A percentile compares a stretch with the other conserved stretches of the same genome.
phyloP scores from a whole-genome alignment of 1,139 yeast species.

The Pneumocystis carinii region DNA sequence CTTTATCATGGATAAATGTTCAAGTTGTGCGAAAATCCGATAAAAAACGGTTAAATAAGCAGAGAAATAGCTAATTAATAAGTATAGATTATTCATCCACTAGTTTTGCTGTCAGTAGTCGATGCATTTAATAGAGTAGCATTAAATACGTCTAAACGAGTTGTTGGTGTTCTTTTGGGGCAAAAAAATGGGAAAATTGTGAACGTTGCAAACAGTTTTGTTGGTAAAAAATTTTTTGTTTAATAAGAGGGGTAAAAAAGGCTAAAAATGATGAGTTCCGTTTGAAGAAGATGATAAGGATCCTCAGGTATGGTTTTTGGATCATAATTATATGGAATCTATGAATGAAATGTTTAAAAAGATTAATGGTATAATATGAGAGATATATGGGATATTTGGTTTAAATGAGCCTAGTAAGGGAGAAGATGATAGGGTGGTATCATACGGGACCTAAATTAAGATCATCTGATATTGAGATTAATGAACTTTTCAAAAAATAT shows the following conservation, averaged over 20 bases:
- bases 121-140: slow-evolving; percentile 88
- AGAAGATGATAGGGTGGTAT: slow-evolving; percentile 93
- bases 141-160: slow-evolving; percentile 48
- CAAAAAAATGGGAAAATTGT: slow-evolving; percentile 35
- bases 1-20: slow-evolving; percentile 27
- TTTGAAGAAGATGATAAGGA: slow-evolving; percentile 93
- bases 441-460: slow-evolving; percentile 92
- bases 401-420: slow-evolving; percentile 37
- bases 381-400: neutral
- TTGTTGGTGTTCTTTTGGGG: slow-evolving; percentile 87
- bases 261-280: slow-evolving; percentile 47
- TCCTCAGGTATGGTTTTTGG: slow-evolving; percentile 92
- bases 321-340: slow-evolving; percentile 86
- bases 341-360: slow-evolving; percentile 98
- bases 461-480: slow-evolving; percentile 78
- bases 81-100: slow-evolving; percentile 59
- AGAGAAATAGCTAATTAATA: neutral
- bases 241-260: slow-evolving; percentile 13
- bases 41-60: neutral
- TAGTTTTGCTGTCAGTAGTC: slow-evolving; percentile 82
- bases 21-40: slow-evolving; percentile 34
- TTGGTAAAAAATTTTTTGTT: slow-evolving; percentile 15
- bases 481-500: slow-evolving; percentile 75
- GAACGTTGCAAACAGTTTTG: slow-evolving; percentile 35
- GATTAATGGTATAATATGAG: slow-evolving; percentile 42